These are phyloP conservation scores for Penicillium coffeae DNA, from an alignment of 495 filamentous ascomycete genomes.

Conservation along the genomic window DNA sequence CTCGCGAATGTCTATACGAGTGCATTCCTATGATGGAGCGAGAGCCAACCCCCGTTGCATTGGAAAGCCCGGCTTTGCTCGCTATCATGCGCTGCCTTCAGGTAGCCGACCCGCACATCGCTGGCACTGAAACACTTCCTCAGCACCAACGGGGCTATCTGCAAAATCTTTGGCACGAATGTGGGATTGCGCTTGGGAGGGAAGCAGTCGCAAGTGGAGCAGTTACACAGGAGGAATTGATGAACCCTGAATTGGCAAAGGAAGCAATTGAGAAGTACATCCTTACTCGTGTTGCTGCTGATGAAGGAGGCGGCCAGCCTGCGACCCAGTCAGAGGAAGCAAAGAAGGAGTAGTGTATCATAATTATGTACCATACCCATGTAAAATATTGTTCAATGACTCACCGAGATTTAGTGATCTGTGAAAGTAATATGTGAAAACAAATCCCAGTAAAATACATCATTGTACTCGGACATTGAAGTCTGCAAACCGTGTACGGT, in stretches of 20 bases:
- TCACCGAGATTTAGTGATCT: too few species aligned
- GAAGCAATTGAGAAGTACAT: conserved; percentile 18
- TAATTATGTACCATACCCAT: not conserved
- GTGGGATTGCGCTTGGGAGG: not conserved
- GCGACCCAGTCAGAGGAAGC: not conserved
- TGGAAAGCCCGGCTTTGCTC: conserved; percentile 38
- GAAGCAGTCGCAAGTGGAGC: not conserved
- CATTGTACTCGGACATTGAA: too few species aligned
- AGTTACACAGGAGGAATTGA: not conserved
- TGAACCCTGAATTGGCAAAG: conserved; percentile 4
- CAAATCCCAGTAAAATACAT: too few species aligned
- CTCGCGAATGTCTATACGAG: conserved; percentile 46
- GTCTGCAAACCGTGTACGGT: too few species aligned
- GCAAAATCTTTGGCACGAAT: not conserved
- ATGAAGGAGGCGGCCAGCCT: not conserved
- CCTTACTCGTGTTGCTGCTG: not conserved
- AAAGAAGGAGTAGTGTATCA: not conserved
- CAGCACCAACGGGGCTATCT: not conserved
- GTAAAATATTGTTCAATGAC: too few species aligned
- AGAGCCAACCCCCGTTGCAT: conserved; percentile 51
- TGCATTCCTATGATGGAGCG: conserved; percentile 54
- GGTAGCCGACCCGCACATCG: conserved; percentile 47
- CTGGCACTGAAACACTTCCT: not conserved
- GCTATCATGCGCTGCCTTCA: conserved; percentile 48
- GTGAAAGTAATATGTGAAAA: too few species aligned